phyloP scores from a whole-genome alignment of 2,329 filamentous ascomycete species.

The Gyromitra esculenta region DNA sequence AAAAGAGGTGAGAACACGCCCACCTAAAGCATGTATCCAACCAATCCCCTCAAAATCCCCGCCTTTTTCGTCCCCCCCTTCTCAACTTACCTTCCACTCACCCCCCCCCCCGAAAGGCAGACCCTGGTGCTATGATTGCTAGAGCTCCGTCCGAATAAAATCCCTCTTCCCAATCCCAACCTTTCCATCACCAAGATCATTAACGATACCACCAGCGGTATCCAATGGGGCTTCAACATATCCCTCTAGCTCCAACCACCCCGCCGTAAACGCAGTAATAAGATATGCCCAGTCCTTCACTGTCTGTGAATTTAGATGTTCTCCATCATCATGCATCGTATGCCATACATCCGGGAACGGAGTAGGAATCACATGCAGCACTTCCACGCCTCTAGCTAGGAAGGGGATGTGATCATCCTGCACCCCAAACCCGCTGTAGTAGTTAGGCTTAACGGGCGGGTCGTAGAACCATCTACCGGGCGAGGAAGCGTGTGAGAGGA shows the following conservation, averaged over 20 bases:
- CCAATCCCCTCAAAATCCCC: not conserved
- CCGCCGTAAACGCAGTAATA: slow-evolving; percentile 81
- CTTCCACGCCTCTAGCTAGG: slow-evolving; percentile 82
- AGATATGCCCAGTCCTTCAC: slow-evolving; percentile 89
- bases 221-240: slow-evolving; percentile 60
- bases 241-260: slow-evolving; percentile 87
- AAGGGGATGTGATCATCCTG: slow-evolving; percentile 94
- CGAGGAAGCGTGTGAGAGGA: slow-evolving; percentile 67
- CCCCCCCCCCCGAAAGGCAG: not conserved
- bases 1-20: not conserved
- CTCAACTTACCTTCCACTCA: no score
- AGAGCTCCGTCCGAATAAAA: slow-evolving; percentile 40
- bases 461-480: slow-evolving; percentile 72
- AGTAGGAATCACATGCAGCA: slow-evolving; percentile 86
- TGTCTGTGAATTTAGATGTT: slow-evolving; percentile 81
- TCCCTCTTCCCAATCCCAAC: slow-evolving; percentile 26
- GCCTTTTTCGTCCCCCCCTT: not conserved
- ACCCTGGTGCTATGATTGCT: slow-evolving; percentile 44
- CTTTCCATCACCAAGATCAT: slow-evolving; percentile 15
- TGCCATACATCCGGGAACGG: slow-evolving; percentile 91
- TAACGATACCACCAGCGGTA: slow-evolving; percentile 24
- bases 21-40: not conserved
- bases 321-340: slow-evolving; percentile 80
- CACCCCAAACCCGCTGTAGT: slow-evolving; percentile 67
- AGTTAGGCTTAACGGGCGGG: slow-evolving; percentile 65